Evolutionary conservation across 257 asterid genomes (phyloP).

Genomic region (Petunia secreta): DNA sequence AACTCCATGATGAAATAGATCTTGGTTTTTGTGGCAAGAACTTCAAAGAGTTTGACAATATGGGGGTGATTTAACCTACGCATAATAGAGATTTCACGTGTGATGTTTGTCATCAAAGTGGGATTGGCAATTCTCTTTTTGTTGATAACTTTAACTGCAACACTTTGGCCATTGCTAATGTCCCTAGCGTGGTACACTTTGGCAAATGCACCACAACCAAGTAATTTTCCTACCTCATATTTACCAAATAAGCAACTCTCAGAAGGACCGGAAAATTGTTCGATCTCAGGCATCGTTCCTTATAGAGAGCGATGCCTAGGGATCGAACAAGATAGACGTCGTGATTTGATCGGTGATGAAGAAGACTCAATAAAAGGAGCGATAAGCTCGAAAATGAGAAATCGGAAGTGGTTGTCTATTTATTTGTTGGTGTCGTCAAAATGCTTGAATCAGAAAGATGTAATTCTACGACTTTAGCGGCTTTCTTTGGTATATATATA

Average conservation of each 20-base stretch:
- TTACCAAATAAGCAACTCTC: constrained; percentile 24
- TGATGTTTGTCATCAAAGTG: constrained; percentile 24
- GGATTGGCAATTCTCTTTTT: constrained; percentile 21
- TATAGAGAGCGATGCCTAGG: neutral
- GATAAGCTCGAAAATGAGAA: neutral
- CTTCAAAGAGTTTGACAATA: constrained; percentile 43
- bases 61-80: constrained; percentile 31
- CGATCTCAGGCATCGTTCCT: neutral
- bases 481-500: neutral
- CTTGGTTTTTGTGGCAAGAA: constrained; percentile 46
- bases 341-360: neutral
- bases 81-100: constrained; percentile 28
- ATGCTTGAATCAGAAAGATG: neutral
- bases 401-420: neutral
- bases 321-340: neutral
- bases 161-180: constrained; percentile 26
- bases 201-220: constrained; percentile 28
- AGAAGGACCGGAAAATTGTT: neutral
- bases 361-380: neutral
- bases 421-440: neutral
- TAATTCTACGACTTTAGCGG: neutral
- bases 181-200: constrained; percentile 32
- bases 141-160: constrained; percentile 25
- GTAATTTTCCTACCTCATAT: constrained; percentile 25
- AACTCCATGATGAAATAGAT: constrained; percentile 51